Percentiles rank a stretch among this genome's conserved stretches.
Conservation (phyloP, 1,284 basidiomycete species). For the Cutaneotrichosporon daszewskae region DNA sequence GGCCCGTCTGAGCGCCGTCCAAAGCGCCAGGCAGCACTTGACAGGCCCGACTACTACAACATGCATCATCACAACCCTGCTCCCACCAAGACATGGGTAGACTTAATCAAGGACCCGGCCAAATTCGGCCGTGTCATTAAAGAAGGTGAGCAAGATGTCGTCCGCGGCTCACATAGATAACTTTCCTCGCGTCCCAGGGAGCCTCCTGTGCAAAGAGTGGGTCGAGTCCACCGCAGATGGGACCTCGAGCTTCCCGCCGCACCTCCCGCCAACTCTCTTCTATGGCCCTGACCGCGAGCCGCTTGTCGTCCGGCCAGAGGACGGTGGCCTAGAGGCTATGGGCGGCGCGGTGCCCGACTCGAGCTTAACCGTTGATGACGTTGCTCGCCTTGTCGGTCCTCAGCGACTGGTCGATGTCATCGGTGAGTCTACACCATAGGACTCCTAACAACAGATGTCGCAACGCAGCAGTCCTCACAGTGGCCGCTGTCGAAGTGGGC, state of each 20-base stretch:
- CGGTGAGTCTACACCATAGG: slow-evolving; percentile 53
- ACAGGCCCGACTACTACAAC: slow-evolving; percentile 42
- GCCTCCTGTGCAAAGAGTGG: slow-evolving; percentile 25
- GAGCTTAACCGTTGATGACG: slow-evolving; percentile 54
- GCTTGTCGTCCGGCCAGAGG: slow-evolving; percentile 32
- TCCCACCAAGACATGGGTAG: slow-evolving; percentile 43
- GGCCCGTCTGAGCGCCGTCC: slow-evolving; percentile 21
- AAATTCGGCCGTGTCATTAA: slow-evolving; percentile 36
- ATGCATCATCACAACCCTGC: slow-evolving; percentile 44
- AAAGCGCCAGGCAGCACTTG: slow-evolving; percentile 39
- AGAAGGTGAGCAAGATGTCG: slow-evolving; percentile 20
- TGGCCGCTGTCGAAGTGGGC: slow-evolving; percentile 92
- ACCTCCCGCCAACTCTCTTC: slow-evolving; percentile 31
- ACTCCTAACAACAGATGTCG: slow-evolving; percentile 59
- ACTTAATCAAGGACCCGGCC: slow-evolving; percentile 41
- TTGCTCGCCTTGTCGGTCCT: slow-evolving; percentile 71
- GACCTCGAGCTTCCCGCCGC: background rate
- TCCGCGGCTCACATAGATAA: slow-evolving; percentile 16
- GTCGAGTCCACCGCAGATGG: slow-evolving; percentile 20
- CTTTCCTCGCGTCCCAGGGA: slow-evolving; percentile 27
- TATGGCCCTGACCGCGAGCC: slow-evolving; percentile 40
- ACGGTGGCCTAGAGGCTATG: slow-evolving; percentile 40
- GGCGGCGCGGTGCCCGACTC: slow-evolving; percentile 42
- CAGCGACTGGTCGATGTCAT: slow-evolving; percentile 80
- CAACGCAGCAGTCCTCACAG: slow-evolving; percentile 66